Evolutionary conservation across 2,329 filamentous ascomycete species (phyloP), one percentile per base, ranked within the genome.

Genomic region (Plenodomus tracheiphilus): DNA sequence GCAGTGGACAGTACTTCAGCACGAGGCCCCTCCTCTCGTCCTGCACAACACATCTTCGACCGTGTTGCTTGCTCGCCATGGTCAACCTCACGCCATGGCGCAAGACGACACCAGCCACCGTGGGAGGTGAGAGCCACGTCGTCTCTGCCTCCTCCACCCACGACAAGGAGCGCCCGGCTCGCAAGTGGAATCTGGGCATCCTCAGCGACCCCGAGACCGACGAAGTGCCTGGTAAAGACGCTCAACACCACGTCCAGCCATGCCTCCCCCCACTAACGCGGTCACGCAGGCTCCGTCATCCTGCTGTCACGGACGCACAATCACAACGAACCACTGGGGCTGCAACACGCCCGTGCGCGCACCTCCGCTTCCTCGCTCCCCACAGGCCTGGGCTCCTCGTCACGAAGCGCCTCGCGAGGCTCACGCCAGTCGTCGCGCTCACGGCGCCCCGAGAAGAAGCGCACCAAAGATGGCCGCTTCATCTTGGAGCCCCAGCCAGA

Each of bases 401-500:
- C 48, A 49, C 28, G 53, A 41, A 65, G 52, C 51, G 42, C 42
- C 11, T 57, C 54, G 2, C 58, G 59, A 22, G 59, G 51, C 45
- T 65, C 60, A 40, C 67, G 51, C 43, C 60, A 53, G 18, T 65
- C 57, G 39, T 66, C 55, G 16, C 56, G 53, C 28, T 59, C 61
- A 3, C 55, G 49, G 18, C 43, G 41, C 1, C 57, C 58, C 1
- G 77, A 76, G 39, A 84, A 85, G 74, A 97, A 97, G 77, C 87
- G 80, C 57, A 96, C 91, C 2, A 74, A 81, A 30, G 88, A 96
- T 68, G 91, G 91, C 15, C 82, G 84, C 53, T 91, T 97, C 62
- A 91, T 97, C 46, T 77, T 97, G 13, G 88, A 95, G 0, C 93
- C 93, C 0, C 93, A 97, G 68, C 93, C 93, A 0, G 91, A 97